Evolutionary conservation across 805 yeast species (phyloP), one percentile per base, ranked within the genome.

Genomic region (Candida patagonica): DNA sequence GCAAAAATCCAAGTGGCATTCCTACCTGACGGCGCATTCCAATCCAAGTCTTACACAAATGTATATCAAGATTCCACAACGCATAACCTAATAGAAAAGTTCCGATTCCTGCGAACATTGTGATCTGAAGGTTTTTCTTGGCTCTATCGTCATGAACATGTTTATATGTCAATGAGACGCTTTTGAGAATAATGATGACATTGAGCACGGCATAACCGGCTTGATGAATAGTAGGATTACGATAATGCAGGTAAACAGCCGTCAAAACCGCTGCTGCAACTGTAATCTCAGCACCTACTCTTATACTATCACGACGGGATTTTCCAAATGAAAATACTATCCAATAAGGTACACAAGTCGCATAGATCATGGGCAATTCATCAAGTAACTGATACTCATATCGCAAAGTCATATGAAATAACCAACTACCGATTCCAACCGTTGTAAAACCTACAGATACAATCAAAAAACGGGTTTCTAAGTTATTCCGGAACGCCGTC

Each of bases 361-460:
- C 96, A 62, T 92, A 92, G 46, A 92, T 85, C 98, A 92, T 92
- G 30, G 98, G 98, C 53, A 92, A 68, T 60, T 92, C 98, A 63
- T 92, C 98, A 59, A 92, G 68, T 47, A 92, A 60, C 63, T 92
- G 98, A 64, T 73, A 92, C 56, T 82, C 85, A 61, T 89, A 92
- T 48, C 75, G 70, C 51, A 92, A 68, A 4, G 97, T 89, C 96
- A 92, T 92, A 61, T 92, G 98, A 66, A 92, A 92, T 46, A 87
- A 63, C 89, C 96, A 92, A 15, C 86, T 76, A 2, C 98, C 98
- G 16, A 89, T 60, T 0, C 98, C 98, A 4, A 92, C 98, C 5
- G 83, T 64, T 41, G 80, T 76, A 58, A 92, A 88, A 5, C 96
- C 96, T 10, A 78, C 44, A 8, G 85, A 78, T 8, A 83, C 73